phyloP scores from a whole-genome alignment of 2,329 filamentous ascomycete genomes.

The Calonectria fujianensis region DNA sequence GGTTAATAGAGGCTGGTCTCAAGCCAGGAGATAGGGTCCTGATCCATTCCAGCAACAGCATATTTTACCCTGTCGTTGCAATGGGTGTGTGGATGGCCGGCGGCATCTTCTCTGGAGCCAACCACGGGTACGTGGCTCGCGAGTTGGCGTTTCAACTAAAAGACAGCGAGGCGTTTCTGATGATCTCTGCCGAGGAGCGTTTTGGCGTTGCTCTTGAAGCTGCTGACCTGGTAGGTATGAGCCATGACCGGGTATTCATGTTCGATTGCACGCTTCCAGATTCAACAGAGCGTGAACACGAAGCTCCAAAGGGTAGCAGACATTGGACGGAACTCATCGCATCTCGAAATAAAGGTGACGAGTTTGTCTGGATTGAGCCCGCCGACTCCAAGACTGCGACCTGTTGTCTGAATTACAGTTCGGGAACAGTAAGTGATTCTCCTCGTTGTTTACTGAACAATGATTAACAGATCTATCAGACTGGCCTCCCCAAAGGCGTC shows the following conservation, averaged over 20 bases:
- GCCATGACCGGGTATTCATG: constrained; percentile 74
- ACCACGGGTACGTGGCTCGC: constrained; percentile 79
- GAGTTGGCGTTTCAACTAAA: constrained; percentile 86
- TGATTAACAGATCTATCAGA: constrained; percentile 60
- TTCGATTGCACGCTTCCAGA: constrained; percentile 76
- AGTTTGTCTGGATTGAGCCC: constrained; percentile 79
- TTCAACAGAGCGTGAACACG: constrained; percentile 52
- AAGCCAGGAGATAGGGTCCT: constrained; percentile 81
- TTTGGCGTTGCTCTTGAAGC: constrained; percentile 81
- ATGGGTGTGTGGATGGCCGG: constrained; percentile 86
- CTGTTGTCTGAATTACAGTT: constrained; percentile 86
- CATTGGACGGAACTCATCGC: constrained; percentile 81
- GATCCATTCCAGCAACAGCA: constrained; percentile 82
- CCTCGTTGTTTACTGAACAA: no score
- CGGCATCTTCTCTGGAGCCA: constrained; percentile 85
- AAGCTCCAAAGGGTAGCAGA: constrained; percentile 41
- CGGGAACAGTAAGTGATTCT: constrained; percentile 71
- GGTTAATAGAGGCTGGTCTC: constrained; percentile 78
- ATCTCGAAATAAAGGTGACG: constrained; percentile 68
- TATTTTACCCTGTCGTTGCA: constrained; percentile 83
- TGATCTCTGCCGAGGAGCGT: constrained; percentile 77
- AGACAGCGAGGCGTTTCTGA: constrained; percentile 80
- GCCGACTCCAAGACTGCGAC: constrained; percentile 70
- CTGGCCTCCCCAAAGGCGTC: constrained; percentile 89
- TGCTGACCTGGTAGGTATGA: constrained; percentile 74